These are phyloP conservation scores for Syzygium grande DNA, from an alignment of 345 rosid species.

Conservation along the genomic window DNA sequence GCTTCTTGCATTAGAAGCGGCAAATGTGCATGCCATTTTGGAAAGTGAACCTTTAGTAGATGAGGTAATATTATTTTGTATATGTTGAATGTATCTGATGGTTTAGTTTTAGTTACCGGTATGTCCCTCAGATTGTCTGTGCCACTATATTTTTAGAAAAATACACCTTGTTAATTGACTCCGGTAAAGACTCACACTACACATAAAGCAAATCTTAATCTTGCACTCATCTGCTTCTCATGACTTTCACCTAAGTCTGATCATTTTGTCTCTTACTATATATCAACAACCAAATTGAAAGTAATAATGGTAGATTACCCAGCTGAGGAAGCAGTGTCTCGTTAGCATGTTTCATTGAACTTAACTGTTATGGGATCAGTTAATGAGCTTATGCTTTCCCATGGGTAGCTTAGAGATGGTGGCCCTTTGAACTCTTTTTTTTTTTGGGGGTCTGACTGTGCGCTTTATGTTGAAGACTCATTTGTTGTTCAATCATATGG, in stretches of 20 bases:
- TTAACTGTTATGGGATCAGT: background rate
- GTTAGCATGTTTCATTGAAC: background rate
- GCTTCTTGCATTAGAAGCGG: conserved; percentile 97
- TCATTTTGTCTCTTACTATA: background rate
- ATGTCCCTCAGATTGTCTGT: background rate
- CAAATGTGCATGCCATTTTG: conserved; percentile 97
- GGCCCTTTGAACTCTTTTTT: background rate
- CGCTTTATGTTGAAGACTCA: background rate
- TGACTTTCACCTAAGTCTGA: background rate
- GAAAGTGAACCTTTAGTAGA: conserved; percentile 95
- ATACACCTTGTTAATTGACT: background rate
- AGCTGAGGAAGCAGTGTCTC: background rate
- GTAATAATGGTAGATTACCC: background rate
- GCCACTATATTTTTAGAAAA: background rate
- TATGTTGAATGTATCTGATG: background rate
- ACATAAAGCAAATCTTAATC: background rate
- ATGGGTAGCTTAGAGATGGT: background rate
- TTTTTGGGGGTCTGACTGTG: background rate
- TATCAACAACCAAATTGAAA: background rate
- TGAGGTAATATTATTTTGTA: conserved; percentile 41
- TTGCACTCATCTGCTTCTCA: background rate
- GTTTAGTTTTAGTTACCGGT: background rate
- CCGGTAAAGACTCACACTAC: background rate
- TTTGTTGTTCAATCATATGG: background rate
- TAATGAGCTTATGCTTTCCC: background rate